Percentiles rank a stretch among this genome's conserved stretches.
phyloP scores from a whole-genome alignment of 2,329 filamentous ascomycete species.

The Exophiala viscosa region DNA sequence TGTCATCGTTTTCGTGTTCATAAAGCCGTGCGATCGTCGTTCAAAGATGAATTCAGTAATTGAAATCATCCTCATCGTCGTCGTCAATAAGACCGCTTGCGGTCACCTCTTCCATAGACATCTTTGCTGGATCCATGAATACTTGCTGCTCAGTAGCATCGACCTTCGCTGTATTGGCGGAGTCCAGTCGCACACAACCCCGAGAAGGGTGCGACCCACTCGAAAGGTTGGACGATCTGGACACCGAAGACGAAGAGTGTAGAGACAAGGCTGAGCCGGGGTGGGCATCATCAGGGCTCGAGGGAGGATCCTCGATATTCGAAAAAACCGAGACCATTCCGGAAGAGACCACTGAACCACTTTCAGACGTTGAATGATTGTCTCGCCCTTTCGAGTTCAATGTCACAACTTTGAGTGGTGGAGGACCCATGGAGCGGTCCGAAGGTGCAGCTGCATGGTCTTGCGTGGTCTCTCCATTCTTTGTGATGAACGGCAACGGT shows the following conservation, averaged over 20 bases:
- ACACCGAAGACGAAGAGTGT: background rate
- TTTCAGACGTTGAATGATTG: conserved; percentile 1
- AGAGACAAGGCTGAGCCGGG: background rate
- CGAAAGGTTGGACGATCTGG: background rate
- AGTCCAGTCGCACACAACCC: background rate
- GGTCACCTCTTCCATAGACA: conserved; percentile 9
- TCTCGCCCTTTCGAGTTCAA: background rate
- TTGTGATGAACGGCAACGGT: background rate
- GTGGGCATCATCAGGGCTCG: conserved; percentile 8
- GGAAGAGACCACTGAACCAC: conserved; percentile 4
- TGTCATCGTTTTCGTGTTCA: too few species aligned
- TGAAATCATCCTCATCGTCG: conserved; percentile 17
- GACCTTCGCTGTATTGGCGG: background rate
- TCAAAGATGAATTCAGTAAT: background rate
- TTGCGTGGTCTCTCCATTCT: background rate
- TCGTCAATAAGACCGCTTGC: background rate
- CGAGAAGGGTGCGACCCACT: background rate
- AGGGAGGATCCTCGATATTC: background rate
- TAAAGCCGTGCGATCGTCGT: too few species aligned
- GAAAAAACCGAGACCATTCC: conserved; percentile 1
- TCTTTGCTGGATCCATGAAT: conserved; percentile 14
- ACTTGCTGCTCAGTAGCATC: background rate
- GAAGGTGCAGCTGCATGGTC: background rate
- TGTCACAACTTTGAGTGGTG: background rate
- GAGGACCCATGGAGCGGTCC: background rate